Base-by-base conservation (phyloP, 768 basidiomycete species). In the Cyathus striatus region DNA sequence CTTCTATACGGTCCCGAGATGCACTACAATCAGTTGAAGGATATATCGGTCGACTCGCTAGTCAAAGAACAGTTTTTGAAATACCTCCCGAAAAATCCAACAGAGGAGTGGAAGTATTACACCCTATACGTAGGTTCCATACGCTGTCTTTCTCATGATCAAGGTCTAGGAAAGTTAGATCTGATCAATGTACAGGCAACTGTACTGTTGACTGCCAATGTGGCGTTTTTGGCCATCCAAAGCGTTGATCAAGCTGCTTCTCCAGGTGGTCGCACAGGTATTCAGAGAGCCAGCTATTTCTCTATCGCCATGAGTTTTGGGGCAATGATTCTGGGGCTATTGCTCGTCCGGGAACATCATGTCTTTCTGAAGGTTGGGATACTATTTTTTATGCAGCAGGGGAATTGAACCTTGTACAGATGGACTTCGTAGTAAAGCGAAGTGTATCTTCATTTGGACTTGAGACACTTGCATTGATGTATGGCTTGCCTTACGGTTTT, bases 211-310 rank as follows among this genome's bases (percentile, higher is more conserved):
- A 75, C 72, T 30, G 76, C 75, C 13, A 81, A 81, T 38, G 75
- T 84, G 0, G 73, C 69, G 0, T 79, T 83, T 49, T 60, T 85
- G n/a, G 72, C 78, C 2, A 79, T 83, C 30, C 64, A 66, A 40
- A 68, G 62, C 30, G 59, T 70, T 6, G 65, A 71, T 40, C 53
- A 52, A 14, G 46, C 50, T 3, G 44, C 43, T 14, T 41, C 42
- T 14, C 41, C 47, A 4, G 35, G 35, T 6, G 24, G 32, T 23
- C 56, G 72, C 6, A 71, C 70, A 10, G 52, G 69, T 1, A 65
- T 70, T 1, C 75, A 78, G 51, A 68, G 78, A n/a, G 58, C 66
- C 4, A 76, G 76, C 52, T 78, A 76, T 37, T 44, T 73, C 5
- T 79, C 79, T 0, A 66, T 73, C 38, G 49, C 72, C 0, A 55